Evolutionary conservation across 129 eudicot genomes (phyloP).

Genomic region (Gnaphalium uliginosum): DNA sequence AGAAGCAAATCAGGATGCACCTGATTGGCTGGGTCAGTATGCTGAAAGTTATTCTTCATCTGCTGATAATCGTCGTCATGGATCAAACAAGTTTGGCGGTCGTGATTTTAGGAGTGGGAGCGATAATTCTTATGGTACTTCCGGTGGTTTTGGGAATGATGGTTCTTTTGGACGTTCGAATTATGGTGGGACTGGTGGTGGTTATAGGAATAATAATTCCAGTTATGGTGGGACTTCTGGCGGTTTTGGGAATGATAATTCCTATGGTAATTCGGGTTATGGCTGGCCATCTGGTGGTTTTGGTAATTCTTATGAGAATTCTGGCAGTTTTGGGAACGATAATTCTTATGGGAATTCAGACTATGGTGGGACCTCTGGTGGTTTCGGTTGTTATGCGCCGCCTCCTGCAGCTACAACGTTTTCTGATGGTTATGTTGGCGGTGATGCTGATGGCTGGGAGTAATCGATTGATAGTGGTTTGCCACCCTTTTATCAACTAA

Average conservation of each 20-base stretch:
- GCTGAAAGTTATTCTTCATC: conserved; percentile 30
- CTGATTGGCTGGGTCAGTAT: conserved; percentile 60
- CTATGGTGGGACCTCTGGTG: conserved; percentile 21
- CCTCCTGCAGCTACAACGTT: not conserved
- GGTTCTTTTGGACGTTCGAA: not conserved
- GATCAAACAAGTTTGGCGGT: conserved; percentile 56
- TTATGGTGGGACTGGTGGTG: conserved; percentile 19
- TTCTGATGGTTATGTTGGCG: conserved; percentile 22
- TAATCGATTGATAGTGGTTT: conserved; percentile 9
- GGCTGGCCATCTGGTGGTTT: conserved; percentile 12
- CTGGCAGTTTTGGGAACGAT: conserved; percentile 15
- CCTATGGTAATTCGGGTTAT: conserved; percentile 7
- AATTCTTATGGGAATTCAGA: not conserved
- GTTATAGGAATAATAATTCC: not conserved
- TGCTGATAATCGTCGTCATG: conserved; percentile 25
- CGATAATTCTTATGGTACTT: not conserved
- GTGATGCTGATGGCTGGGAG: conserved; percentile 47
- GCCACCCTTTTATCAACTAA: not conserved
- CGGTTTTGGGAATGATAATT: not conserved
- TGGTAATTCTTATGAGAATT: conserved; percentile 2
- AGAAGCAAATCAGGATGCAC: conserved; percentile 69
- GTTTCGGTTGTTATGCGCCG: not conserved
- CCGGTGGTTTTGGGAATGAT: conserved; percentile 8
- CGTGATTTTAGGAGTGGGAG: conserved; percentile 42
- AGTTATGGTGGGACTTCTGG: not conserved